These are phyloP conservation scores for Lactarius tabidus DNA, from an alignment of 768 basidiomycete genomes.

Conservation along the genomic window DNA sequence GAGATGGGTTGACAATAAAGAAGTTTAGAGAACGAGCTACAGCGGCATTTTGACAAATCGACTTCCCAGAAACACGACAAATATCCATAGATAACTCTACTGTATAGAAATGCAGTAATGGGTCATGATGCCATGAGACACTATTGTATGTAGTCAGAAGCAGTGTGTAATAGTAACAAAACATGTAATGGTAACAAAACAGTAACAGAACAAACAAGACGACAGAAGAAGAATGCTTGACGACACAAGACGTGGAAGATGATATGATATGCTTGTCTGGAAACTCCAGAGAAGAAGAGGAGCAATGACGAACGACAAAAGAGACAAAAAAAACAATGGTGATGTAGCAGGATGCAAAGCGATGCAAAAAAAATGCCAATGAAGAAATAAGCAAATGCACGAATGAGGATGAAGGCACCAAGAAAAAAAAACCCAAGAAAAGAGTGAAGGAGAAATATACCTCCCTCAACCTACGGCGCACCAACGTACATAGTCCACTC, in stretches of 20 bases:
- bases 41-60: not conserved
- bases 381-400: not conserved
- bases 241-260: not conserved
- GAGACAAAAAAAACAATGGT: not conserved
- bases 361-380: not conserved
- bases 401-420: not conserved
- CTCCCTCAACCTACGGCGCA: not conserved
- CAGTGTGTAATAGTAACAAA: not conserved
- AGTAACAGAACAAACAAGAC: not conserved
- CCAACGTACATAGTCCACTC: slow-evolving; percentile 26
- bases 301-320: not conserved
- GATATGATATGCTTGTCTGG: not conserved
- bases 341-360: not conserved
- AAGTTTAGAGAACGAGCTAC: not conserved
- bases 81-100: not conserved
- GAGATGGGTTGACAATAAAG: not conserved
- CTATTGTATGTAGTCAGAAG: not conserved
- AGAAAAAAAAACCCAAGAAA: not conserved
- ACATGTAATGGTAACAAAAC: not conserved
- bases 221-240: not conserved
- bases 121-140: not conserved
- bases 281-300: not conserved
- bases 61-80: not conserved
- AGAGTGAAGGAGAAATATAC: not conserved
- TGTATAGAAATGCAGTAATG: not conserved